Percentiles rank a stretch among this genome's conserved stretches.
Conservation (phyloP, 108 stramenopile species). For the Craspedostauros australis region DNA sequence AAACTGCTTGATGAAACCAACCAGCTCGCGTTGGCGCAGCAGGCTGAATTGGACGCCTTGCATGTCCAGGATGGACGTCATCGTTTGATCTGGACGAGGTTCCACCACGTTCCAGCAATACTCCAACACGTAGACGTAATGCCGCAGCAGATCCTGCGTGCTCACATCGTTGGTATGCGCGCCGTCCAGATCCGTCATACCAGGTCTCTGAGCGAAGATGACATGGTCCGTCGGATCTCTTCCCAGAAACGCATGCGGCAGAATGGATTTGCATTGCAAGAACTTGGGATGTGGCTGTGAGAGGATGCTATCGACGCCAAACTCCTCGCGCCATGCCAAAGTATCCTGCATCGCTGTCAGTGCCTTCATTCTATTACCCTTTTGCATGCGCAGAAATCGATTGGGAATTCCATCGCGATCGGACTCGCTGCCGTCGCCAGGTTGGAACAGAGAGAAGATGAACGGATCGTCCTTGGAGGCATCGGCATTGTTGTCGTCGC, state of each 20-base stretch:
- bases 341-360: constrained; percentile 39
- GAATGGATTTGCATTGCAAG: constrained; percentile 52
- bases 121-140: constrained; percentile 71
- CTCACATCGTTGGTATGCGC: constrained; percentile 42
- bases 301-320: constrained; percentile 50
- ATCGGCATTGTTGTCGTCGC: too few relatives aligned
- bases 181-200: constrained; percentile 37
- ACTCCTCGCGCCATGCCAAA: constrained; percentile 52
- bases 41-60: constrained; percentile 42
- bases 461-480: background rate
- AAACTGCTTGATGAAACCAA: constrained; percentile 55
- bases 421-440: constrained; percentile 49
- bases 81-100: constrained; percentile 42
- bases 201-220: constrained; percentile 54
- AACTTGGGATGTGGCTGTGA: constrained; percentile 57
- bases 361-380: constrained; percentile 43
- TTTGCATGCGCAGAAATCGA: constrained; percentile 66
- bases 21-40: constrained; percentile 43
- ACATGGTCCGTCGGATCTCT: constrained; percentile 50
- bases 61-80: constrained; percentile 77
- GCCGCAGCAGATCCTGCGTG: constrained; percentile 54
- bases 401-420: constrained; percentile 70
- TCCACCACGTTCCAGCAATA: constrained; percentile 79
- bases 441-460: constrained; percentile 21
- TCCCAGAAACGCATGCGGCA: constrained; percentile 63